These are phyloP conservation scores for Cadophora malorum DNA, from an alignment of 2,329 filamentous ascomycete species.

Conservation along the genomic window DNA sequence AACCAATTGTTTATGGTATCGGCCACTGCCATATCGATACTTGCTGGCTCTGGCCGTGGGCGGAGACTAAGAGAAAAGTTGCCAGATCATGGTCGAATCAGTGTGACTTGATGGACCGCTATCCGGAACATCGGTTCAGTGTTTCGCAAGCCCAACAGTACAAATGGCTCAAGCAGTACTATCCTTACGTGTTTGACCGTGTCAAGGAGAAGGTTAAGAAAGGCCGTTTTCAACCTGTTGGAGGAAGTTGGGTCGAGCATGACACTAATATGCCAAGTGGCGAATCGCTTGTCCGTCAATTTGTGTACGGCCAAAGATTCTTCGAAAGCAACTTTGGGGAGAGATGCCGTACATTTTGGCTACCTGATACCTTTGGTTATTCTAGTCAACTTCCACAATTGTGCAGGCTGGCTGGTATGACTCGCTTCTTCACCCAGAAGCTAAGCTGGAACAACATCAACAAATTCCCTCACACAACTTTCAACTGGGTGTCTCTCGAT, in stretches of 20 bases:
- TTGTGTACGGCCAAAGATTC: conserved; percentile 92
- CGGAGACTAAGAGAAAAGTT: conserved; percentile 96
- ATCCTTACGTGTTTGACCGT: conserved; percentile 86
- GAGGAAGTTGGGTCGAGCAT: conserved; percentile 98
- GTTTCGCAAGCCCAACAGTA: conserved; percentile 96
- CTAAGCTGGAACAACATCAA: conserved; percentile 99
- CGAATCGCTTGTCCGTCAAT: conserved; percentile 92
- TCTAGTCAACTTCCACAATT: conserved; percentile 93
- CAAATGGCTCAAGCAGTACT: conserved; percentile 93
- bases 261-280: conserved; percentile 98
- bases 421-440: conserved; percentile 96
- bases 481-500: conserved; percentile 97
- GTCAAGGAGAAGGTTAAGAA: conserved; percentile 91
- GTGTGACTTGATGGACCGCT: conserved; percentile 92
- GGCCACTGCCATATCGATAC: conserved; percentile 98
- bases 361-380: conserved; percentile 98
- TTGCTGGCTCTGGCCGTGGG: conserved; percentile 99
- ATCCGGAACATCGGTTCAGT: conserved; percentile 90
- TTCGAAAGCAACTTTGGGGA: conserved; percentile 93
- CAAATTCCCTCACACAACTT: conserved; percentile 97
- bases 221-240: conserved; percentile 91
- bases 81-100: conserved; percentile 96
- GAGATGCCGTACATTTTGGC: conserved; percentile 91
- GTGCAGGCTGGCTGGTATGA: conserved; percentile 94
- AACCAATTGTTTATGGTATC: conserved; percentile 83